Conservation (phyloP, 2,329 filamentous ascomycete species). For the Magnaporthiopsis incrustans region DNA sequence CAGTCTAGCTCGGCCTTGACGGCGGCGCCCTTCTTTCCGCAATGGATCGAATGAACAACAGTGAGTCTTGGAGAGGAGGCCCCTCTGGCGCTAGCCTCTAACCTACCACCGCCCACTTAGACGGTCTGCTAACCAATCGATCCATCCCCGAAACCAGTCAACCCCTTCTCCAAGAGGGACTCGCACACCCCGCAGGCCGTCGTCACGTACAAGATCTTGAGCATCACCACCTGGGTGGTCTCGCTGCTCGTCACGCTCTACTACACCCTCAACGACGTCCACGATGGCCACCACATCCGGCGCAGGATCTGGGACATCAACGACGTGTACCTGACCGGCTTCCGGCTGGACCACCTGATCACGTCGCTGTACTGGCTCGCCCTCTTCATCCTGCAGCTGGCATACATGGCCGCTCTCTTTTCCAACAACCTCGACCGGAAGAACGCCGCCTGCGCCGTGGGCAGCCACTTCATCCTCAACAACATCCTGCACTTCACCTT, state of each 20-base stretch:
- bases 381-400: constrained; percentile 67
- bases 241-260: constrained; percentile 65
- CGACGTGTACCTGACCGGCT: constrained; percentile 57
- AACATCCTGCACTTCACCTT: constrained; percentile 79
- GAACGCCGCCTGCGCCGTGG: constrained; percentile 66
- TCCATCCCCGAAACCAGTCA: constrained; percentile 39
- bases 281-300: constrained; percentile 50
- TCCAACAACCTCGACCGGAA: constrained; percentile 54
- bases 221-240: constrained; percentile 66
- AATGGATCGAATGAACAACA: constrained; percentile 9
- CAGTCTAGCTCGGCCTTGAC: background rate
- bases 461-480: constrained; percentile 76
- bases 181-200: constrained; percentile 54
- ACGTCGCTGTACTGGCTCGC: constrained; percentile 69
- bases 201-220: constrained; percentile 67
- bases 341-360: constrained; percentile 61
- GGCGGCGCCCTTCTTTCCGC: background rate
- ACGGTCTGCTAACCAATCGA: background rate
- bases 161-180: constrained; percentile 68
- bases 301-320: constrained; percentile 72
- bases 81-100: background rate
- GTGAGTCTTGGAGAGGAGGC: constrained; percentile 5
- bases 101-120: background rate
- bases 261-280: constrained; percentile 59
- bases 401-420: constrained; percentile 72